Percentiles rank a stretch among this genome's conserved stretches.
Conservation (phyloP, 257 asterid species). For the Salvia splendens region DNA sequence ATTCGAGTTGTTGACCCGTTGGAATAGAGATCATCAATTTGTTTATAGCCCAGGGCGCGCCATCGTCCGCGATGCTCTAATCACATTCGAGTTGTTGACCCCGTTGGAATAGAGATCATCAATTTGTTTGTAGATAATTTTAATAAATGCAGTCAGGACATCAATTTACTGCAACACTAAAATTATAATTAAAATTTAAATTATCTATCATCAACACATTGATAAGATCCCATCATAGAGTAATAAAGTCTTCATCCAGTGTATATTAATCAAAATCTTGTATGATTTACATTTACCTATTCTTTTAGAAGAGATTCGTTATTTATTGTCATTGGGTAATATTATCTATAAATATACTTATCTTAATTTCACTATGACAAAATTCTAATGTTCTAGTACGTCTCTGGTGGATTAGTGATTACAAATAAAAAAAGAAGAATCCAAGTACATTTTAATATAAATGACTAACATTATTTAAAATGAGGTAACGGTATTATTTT, state of each 20-base stretch:
- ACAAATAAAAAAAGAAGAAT: neutral
- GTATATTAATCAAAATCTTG: constrained; percentile 7
- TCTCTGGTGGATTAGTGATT: too few relatives aligned
- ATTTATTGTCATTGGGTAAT: neutral
- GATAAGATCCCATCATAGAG: neutral
- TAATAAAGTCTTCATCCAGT: neutral
- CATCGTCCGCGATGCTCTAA: too few relatives aligned
- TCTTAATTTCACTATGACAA: neutral
- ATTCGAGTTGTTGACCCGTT: constrained; percentile 12
- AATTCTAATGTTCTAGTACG: neutral
- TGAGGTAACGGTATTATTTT: neutral
- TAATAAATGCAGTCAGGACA: constrained; percentile 23
- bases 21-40: neutral
- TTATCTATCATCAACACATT: neutral
- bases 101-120: too few relatives aligned
- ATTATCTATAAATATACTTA: neutral
- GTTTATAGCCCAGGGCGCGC: too few relatives aligned
- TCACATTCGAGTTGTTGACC: too few relatives aligned
- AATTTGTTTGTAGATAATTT: constrained; percentile 9
- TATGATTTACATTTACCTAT: neutral
- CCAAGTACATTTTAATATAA: neutral
- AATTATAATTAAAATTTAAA: neutral
- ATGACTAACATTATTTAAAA: too few relatives aligned
- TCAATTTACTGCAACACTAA: neutral
- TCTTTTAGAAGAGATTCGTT: neutral